Conservation (phyloP, 129 eudicot genomes). For the Glebionis coronaria region DNA sequence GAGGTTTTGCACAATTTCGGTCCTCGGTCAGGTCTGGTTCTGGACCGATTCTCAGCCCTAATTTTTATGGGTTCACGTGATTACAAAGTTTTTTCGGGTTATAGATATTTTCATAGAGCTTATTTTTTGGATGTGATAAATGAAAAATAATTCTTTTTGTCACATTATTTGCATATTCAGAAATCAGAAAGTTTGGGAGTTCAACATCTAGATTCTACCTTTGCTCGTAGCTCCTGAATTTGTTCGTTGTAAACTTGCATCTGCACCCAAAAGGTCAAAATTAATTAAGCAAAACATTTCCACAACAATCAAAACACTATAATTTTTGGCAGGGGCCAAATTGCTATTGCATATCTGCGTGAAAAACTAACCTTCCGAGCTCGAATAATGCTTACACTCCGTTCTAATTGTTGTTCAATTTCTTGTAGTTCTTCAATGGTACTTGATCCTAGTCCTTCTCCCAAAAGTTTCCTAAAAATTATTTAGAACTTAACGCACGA, state of each 20-base stretch:
- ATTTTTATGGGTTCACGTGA: not conserved
- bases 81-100: not conserved
- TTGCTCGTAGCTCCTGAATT: slow-evolving; percentile 56
- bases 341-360: not conserved
- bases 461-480: slow-evolving; percentile 55
- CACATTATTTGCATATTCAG: not conserved
- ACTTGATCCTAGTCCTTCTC: slow-evolving; percentile 68
- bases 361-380: slow-evolving; percentile 61
- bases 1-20: too few species aligned
- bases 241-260: slow-evolving; percentile 68
- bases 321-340: slow-evolving; percentile 4
- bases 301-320: not conserved
- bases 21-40: too few species aligned
- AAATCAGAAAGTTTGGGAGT: not conserved
- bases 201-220: slow-evolving; percentile 40
- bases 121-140: too few species aligned
- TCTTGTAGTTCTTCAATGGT: slow-evolving; percentile 63
- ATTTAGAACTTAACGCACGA: too few species aligned
- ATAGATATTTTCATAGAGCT: too few species aligned
- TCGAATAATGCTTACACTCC: slow-evolving; percentile 55
- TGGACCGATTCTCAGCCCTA: too few species aligned
- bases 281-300: not conserved
- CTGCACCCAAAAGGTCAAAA: slow-evolving; percentile 40
- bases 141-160: too few species aligned
- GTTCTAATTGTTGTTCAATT: slow-evolving; percentile 68